Conservation (phyloP, 768 basidiomycete genomes). For the Psilocybe cyanescens region DNA sequence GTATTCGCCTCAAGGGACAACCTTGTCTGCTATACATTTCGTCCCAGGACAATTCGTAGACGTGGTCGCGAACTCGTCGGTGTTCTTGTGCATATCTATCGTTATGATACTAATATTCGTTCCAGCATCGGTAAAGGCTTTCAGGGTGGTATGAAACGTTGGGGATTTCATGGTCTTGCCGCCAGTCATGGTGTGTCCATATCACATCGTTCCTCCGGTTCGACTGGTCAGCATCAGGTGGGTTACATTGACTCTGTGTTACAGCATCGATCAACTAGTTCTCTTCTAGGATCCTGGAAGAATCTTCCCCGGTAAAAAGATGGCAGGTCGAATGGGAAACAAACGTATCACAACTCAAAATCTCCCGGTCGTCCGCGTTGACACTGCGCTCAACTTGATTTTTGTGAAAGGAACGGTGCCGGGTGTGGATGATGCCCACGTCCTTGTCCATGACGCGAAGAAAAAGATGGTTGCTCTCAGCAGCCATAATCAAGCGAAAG, state of each 20-base stretch:
- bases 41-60: slow-evolving; percentile 98
- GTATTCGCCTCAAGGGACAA: slow-evolving; percentile 65
- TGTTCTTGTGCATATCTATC: slow-evolving; percentile 17
- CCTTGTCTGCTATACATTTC: slow-evolving; percentile 89
- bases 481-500: slow-evolving; percentile 68
- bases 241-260: neutral
- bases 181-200: slow-evolving; percentile 97
- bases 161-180: slow-evolving; percentile 88
- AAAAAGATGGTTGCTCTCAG: slow-evolving; percentile 76
- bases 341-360: slow-evolving; percentile 85
- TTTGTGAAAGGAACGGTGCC: slow-evolving; percentile 93
- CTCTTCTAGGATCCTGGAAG: slow-evolving; percentile 86
- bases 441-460: slow-evolving; percentile 87
- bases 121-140: slow-evolving; percentile 95
- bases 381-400: slow-evolving; percentile 83
- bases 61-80: slow-evolving; percentile 88
- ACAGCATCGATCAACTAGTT: slow-evolving; percentile 5
- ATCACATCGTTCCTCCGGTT: slow-evolving; percentile 91
- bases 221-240: slow-evolving; percentile 95
- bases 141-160: slow-evolving; percentile 95
- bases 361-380: slow-evolving; percentile 86
- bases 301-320: slow-evolving; percentile 97
- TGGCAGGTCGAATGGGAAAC: slow-evolving; percentile 94
- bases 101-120: neutral
- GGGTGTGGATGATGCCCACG: slow-evolving; percentile 86